Base-by-base conservation (phyloP, 2,329 filamentous ascomycete species). In the Didymella glomerata region DNA sequence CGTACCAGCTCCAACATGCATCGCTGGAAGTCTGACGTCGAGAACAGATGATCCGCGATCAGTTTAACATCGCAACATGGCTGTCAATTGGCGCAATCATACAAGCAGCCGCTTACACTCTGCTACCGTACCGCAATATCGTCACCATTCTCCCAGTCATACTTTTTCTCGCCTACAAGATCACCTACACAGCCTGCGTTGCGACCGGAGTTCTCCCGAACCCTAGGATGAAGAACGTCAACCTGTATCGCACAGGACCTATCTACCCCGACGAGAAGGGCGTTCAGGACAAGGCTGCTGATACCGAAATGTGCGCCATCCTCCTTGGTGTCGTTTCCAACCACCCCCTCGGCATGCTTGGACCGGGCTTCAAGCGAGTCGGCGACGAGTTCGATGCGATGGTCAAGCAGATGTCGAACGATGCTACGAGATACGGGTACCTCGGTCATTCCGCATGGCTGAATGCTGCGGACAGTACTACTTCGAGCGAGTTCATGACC, bases 301-400 rank as follows among this genome's bases (percentile, higher is more conserved):
- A 49, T 5, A 38, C 24, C 2, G 36, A 42, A n/a, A 38, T 63
- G 6, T 63, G 61, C 32, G 61, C 61, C 24, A 60, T 63, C 27
- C 7, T 63, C 1, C 53, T 63, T 3, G 54, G 32, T 22, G 61
- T 49, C 14, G 36, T 58, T 2, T 58, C 49, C 16, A 55, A 63
- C 34, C 61, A 63, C 28, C 54, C 61, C 0, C 54, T 63, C 24
- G 61, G 61, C 45, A 58, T 61, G 54, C 32, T 63, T 3, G 61
- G 54, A 5, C 54, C 54, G 2, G 61, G 57, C 9, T 63, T 32
- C 57, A 60, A 56, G 41, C 54, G 55, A 28, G 45, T 54, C 5
- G 57, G 53, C n/a, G 50, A 57, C 6, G 38, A 30, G 3, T 59
- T 63, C 25, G 40, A 55, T 16, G 46, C 14, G 1, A 56, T 63